A percentile compares a stretch with the other conserved stretches of the same genome.
These are phyloP conservation scores for Paragyromitra xinjiangensis DNA, from an alignment of 495 filamentous ascomycete species.

Conservation along the genomic window DNA sequence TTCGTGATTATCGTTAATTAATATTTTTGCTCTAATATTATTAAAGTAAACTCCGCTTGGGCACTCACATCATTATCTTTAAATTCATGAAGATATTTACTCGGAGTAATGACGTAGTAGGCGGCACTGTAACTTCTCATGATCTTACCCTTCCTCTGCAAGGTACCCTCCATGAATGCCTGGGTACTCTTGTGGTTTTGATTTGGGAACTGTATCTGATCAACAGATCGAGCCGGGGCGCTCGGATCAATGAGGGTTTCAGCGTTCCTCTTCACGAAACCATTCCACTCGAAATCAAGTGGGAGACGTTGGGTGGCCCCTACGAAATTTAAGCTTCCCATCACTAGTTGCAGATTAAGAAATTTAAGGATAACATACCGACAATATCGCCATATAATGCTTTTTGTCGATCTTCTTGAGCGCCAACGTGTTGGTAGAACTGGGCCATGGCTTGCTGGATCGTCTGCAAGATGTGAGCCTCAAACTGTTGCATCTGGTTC, in stretches of 20 bases:
- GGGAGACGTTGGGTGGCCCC: constrained; percentile 78
- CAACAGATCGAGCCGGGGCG: constrained; percentile 73
- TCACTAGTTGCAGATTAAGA: neutral
- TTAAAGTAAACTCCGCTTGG: neutral
- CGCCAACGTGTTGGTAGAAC: constrained; percentile 78
- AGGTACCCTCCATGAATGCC: constrained; percentile 81
- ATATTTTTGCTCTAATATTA: no score
- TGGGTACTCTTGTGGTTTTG: constrained; percentile 81
- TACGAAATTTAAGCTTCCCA: constrained; percentile 21
- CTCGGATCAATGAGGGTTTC: constrained; percentile 81
- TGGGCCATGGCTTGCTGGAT: constrained; percentile 81
- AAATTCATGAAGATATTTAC: constrained; percentile 92
- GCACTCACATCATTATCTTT: constrained; percentile 77
- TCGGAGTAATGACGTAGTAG: constrained; percentile 89
- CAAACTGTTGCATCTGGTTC: constrained; percentile 86
- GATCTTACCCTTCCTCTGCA: constrained; percentile 86
- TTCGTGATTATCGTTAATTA: neutral
- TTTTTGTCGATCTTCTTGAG: constrained; percentile 81
- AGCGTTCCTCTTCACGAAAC: constrained; percentile 75
- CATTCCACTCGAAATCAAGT: constrained; percentile 90
- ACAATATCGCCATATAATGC: constrained; percentile 85
- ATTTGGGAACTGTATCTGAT: constrained; percentile 83
- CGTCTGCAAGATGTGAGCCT: constrained; percentile 82
- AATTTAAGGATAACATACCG: constrained; percentile 41
- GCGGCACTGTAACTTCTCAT: constrained; percentile 75